Evolutionary conservation across 2,329 filamentous ascomycete genomes (phyloP), one percentile per base, ranked within the genome.

Genomic region (Alternaria sp.): DNA sequence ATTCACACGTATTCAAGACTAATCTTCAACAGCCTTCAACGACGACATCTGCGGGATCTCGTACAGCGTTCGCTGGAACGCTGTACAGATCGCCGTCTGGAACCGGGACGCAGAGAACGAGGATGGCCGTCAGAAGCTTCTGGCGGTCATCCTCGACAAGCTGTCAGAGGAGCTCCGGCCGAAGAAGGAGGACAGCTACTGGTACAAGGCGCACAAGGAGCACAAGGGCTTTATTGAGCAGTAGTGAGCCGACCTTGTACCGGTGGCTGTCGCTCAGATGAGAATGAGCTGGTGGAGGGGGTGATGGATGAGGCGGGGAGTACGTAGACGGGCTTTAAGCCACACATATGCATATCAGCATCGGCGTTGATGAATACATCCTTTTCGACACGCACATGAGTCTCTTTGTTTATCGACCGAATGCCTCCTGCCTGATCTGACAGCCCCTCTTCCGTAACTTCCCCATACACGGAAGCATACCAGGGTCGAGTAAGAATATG

Each of bases 171-270:
- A 96, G 76, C 82, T 97, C 69, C 85, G 85, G 62, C 93, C 93
- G 43, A 91, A 91, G 82, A 81, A 84, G 36, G 70, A 74, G 60
- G 82, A 82, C 43, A 83, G 88, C 78, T 93, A 92, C 82, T 90
- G 88, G 80, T 97, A 97, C 84, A 96, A 96, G 84, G 92, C 90
- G 80, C 95, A 98, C 83, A 88, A 89, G 46, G 93, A 97, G 78
- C 93, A 97, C 81, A 89, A 90, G 60, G 92, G 92, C 13, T 97
- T 93, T 83, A 70, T 77, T 46, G 71, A 71, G 49, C 65, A 68
- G 61, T 62, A 72, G 65, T 57, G 49, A 54, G 58, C 28, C n/a
- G 15, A 26, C 23, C 17, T 44, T 51, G 56, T 36, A 13, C 25
- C 40, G 10, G 45, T 45, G 28, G 43, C 49, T 54, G 54, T 53